Conservation (phyloP, 1,284 basidiomycete genomes). For the Sporisorium graminicola region DNA sequence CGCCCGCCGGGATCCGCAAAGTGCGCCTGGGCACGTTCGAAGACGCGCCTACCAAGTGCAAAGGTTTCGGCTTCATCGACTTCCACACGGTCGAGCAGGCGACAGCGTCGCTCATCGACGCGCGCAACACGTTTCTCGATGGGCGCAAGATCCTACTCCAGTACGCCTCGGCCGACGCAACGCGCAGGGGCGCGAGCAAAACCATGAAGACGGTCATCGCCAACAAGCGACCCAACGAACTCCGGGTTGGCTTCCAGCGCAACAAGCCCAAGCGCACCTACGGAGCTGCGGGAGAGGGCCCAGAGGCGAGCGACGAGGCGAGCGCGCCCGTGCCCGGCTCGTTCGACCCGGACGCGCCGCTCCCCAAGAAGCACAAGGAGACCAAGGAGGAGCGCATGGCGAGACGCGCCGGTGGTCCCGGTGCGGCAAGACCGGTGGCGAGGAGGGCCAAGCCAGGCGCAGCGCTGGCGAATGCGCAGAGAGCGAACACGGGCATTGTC, state of each 20-base stretch:
- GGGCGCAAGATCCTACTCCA: constrained; percentile 89
- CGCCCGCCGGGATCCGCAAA: constrained; percentile 80
- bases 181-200: constrained; percentile 71
- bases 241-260: constrained; percentile 21
- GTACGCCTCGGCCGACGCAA: constrained; percentile 86
- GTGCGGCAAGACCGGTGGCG: background rate
- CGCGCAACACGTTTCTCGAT: constrained; percentile 84
- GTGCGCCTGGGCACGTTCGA: constrained; percentile 95
- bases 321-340: constrained; percentile 56
- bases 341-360: constrained; percentile 54
- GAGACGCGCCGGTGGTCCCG: constrained; percentile 4
- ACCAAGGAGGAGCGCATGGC: constrained; percentile 45
- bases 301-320: background rate
- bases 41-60: constrained; percentile 85
- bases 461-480: constrained; percentile 86
- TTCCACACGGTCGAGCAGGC: constrained; percentile 84
- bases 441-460: constrained; percentile 85
- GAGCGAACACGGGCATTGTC: constrained; percentile 86
- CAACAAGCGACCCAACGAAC: background rate
- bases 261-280: constrained; percentile 9
- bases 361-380: constrained; percentile 56
- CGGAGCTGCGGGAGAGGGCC: background rate
- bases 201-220: constrained; percentile 4
- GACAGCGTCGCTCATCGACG: constrained; percentile 83
- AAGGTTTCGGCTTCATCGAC: constrained; percentile 93